A percentile compares a stretch with the other conserved stretches of the same genome.
These are phyloP conservation scores for Tremella yokohamensis DNA, from an alignment of 768 basidiomycete species.

Conservation along the genomic window DNA sequence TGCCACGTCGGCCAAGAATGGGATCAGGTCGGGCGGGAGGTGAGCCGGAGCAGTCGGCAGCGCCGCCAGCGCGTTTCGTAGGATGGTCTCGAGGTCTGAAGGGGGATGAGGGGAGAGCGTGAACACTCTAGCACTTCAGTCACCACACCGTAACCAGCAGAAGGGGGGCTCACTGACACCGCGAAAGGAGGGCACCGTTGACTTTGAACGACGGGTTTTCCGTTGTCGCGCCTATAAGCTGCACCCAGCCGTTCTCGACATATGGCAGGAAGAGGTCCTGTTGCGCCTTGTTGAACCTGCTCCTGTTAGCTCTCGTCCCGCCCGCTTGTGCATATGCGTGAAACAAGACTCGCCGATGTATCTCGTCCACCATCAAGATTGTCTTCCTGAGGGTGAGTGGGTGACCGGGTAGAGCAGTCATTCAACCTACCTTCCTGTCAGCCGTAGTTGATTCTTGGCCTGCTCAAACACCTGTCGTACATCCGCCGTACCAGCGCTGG, in stretches of 20 bases:
- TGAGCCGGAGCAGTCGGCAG: constrained; percentile 47
- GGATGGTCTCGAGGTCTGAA: constrained; percentile 60
- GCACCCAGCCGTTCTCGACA: constrained; percentile 72
- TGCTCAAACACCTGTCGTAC: constrained; percentile 72
- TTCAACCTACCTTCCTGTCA: constrained; percentile 58
- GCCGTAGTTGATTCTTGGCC: constrained; percentile 62
- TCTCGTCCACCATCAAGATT: constrained; percentile 75
- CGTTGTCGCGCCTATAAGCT: constrained; percentile 79
- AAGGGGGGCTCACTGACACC: constrained; percentile 63
- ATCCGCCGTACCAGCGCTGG: constrained; percentile 58
- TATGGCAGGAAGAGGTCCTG: constrained; percentile 78
- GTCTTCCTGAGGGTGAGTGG: constrained; percentile 59
- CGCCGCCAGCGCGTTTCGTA: constrained; percentile 57
- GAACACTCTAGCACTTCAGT: constrained; percentile 60
- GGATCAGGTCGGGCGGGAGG: constrained; percentile 41
- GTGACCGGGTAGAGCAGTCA: neutral
- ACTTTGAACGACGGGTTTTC: constrained; percentile 86
- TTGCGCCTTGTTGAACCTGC: constrained; percentile 33
- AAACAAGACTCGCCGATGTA: constrained; percentile 72
- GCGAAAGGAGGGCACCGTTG: constrained; percentile 67
- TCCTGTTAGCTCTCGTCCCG: constrained; percentile 1
- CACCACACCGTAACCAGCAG: neutral
- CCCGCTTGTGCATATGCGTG: neutral
- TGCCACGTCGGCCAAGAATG: constrained; percentile 48
- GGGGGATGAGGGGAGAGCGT: constrained; percentile 66